Conservation (phyloP, 2,329 filamentous ascomycete genomes). For the Apiospora pterosperma region DNA sequence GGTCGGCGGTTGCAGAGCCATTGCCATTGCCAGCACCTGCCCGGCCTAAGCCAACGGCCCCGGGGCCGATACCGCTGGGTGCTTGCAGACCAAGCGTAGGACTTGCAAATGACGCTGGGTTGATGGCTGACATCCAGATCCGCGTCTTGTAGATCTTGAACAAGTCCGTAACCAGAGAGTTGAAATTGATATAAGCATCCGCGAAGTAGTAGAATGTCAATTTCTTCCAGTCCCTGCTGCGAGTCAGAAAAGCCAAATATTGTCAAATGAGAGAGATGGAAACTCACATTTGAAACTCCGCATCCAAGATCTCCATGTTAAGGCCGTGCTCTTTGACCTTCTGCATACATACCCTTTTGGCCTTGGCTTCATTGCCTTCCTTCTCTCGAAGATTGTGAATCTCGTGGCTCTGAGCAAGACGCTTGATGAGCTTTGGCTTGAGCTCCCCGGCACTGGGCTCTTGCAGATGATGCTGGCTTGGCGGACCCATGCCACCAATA, state of each 20-base stretch:
- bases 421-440: conserved; percentile 95
- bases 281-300: conserved; percentile 94
- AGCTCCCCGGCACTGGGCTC: conserved; percentile 71
- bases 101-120: conserved; percentile 90
- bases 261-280: background rate
- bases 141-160: conserved; percentile 99
- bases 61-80: conserved; percentile 63
- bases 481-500: conserved; percentile 74
- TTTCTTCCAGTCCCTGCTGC: conserved; percentile 93
- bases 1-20: conserved; percentile 32
- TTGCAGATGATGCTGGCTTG: conserved; percentile 69
- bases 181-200: conserved; percentile 98
- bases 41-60: conserved; percentile 58
- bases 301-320: conserved; percentile 98
- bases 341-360: conserved; percentile 92
- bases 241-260: background rate
- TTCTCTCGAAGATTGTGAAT: conserved; percentile 88
- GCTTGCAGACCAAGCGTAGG: conserved; percentile 70
- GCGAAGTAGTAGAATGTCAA: conserved; percentile 99
- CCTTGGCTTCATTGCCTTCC: conserved; percentile 95
- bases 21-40: conserved; percentile 29
- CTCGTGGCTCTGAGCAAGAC: conserved; percentile 87
- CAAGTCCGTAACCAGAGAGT: conserved; percentile 90
- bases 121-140: conserved; percentile 99
- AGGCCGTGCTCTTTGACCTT: conserved; percentile 93